phyloP scores from a whole-genome alignment of 345 rosid species.

The Hypericum perforatum region DNA sequence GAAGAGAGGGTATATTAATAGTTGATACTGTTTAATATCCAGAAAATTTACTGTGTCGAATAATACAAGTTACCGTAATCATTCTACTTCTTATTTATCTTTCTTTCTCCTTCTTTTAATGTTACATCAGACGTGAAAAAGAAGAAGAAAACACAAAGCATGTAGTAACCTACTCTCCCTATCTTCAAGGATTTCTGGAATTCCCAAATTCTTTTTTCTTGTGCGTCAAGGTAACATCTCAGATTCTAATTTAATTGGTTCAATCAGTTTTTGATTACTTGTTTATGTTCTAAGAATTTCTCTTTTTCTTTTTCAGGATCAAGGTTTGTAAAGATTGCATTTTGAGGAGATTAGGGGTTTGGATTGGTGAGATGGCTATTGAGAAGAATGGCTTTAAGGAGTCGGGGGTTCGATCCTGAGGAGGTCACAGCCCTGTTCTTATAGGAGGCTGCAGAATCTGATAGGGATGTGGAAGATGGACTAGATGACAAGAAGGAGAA shows the following conservation, averaged over 20 bases:
- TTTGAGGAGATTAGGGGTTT: constrained; percentile 3
- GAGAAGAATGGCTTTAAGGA: constrained; percentile 84
- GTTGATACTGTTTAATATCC: too few relatives aligned
- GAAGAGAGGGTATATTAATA: too few relatives aligned
- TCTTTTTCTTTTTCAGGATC: constrained; percentile 11
- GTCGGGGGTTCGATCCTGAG: constrained; percentile 67
- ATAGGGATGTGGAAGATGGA: constrained; percentile 15
- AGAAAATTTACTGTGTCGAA: too few relatives aligned
- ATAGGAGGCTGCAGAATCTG: constrained; percentile 41
- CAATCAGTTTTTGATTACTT: background rate
- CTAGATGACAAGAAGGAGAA: constrained; percentile 31
- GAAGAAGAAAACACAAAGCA: background rate
- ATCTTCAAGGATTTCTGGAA: constrained; percentile 4
- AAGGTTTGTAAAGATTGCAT: constrained; percentile 7
- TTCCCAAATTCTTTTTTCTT: background rate
- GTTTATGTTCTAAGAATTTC: constrained; percentile 2
- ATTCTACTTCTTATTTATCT: too few relatives aligned
- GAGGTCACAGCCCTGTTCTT: constrained; percentile 30
- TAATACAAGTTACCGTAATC: too few relatives aligned
- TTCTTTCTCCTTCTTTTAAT: background rate
- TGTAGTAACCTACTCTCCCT: constrained; percentile 2
- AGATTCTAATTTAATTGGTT: constrained; percentile 1
- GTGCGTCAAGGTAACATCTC: constrained; percentile 10
- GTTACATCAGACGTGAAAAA: too few relatives aligned
- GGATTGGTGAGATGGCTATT: constrained; percentile 63